Evolutionary conservation across 768 basidiomycete species (phyloP), one percentile per base, ranked within the genome.

Genomic region (Amanita muscaria): DNA sequence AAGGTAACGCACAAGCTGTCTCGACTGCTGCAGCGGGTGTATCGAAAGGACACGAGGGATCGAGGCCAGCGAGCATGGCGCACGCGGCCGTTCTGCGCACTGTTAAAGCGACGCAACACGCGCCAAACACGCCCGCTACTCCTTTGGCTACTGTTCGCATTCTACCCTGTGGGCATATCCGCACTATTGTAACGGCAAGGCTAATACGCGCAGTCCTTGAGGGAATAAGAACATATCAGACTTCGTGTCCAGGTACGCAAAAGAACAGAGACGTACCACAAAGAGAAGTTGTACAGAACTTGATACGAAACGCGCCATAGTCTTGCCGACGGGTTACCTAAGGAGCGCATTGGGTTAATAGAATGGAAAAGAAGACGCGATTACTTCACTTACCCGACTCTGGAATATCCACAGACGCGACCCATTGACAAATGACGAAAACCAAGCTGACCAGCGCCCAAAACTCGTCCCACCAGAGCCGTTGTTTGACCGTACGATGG

Each of bases 101-200:
- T 4, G 53, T 30, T 8, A 54, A 24, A 16, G 46, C 15, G n/a
- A 50, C 2, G 27, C 46, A 51, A 2, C 47, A 25, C 5, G 49
- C 3, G 3, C 39, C 48, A 33, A 56, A 54, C 12, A 50, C 4
- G 22, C 48, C 24, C 0, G 48, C 38, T 1, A 47, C 43, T 7
- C 16, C 36, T 18, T 53, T 53, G 3, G 52, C 43, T 33, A 48
- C 25, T 4, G 18, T 42, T 5, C 55, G 53, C 29, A 51, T 42
- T 15, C 16, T 35, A 18, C 52, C 52, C 5, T 46, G 41, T 3
- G 49, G 47, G 25, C 53, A 46, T 18, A 59, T 39, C 21, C 57
- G 36, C 9, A 56, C 51, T n/a, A 59, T 53, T 1, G 54, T 53
- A 10, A 56, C 52, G n/a, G 55, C 55, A 19, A 59, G 22, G 18